Conservation (phyloP, 352 stramenopile species). For the Phytophthora nicotianae region DNA sequence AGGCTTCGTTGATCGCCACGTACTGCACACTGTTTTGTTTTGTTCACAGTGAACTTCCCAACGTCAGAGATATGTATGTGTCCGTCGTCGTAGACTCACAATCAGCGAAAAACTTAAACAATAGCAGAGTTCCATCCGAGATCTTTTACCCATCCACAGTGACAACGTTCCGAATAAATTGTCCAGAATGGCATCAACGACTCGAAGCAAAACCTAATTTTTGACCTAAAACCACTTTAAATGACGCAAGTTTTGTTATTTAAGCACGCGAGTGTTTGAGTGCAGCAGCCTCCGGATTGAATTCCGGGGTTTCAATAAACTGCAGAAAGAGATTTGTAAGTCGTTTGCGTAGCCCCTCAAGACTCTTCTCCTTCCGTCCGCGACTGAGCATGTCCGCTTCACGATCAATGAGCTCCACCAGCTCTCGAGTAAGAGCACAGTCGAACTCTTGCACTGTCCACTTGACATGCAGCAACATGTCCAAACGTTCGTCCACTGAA, state of each 20-base stretch:
- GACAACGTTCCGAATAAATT: no score
- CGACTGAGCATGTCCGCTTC: constrained; percentile 93
- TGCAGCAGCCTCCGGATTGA: constrained; percentile 90
- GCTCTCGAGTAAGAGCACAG: constrained; percentile 86
- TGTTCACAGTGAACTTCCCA: no score
- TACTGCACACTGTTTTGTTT: no score
- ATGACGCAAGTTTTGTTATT: background rate
- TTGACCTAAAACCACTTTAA: background rate
- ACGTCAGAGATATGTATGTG: no score
- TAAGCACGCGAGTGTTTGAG: constrained; percentile 43
- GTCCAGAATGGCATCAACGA: no score
- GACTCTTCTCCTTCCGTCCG: constrained; percentile 73
- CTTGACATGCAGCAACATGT: constrained; percentile 93
- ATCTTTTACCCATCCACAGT: no score
- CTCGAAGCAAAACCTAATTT: no score
- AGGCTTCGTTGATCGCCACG: no score
- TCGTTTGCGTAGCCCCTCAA: constrained; percentile 87
- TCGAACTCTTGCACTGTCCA: constrained; percentile 94
- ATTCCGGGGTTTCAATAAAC: constrained; percentile 93
- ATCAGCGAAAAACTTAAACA: no score
- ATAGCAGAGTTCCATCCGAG: no score
- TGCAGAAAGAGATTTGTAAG: constrained; percentile 90
- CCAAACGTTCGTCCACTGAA: constrained; percentile 86
- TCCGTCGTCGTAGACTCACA: no score
- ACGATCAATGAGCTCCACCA: constrained; percentile 93